Evolutionary conservation across 1,284 basidiomycete species (phyloP).

Genomic region (Austropuccinia psidii): DNA sequence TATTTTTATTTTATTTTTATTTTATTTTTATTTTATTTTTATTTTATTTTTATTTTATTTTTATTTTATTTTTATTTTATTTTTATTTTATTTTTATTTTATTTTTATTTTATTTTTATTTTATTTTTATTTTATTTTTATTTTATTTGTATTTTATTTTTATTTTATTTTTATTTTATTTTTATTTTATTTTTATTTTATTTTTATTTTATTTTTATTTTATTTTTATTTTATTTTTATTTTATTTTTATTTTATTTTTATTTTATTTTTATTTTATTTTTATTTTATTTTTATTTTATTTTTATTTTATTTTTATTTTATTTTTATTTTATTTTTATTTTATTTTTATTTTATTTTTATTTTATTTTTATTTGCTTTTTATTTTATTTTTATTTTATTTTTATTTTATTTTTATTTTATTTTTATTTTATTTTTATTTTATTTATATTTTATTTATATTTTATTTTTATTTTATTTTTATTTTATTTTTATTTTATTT

Average conservation of each 20-base stretch:
- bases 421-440: not conserved
- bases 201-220: not conserved
- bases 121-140: not conserved
- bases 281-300: not conserved
- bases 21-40: not conserved
- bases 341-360: not conserved
- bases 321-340: not conserved
- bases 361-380: not conserved
- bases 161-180: not conserved
- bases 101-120: not conserved
- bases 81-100: not conserved
- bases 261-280: not conserved
- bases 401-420: not conserved
- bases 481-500: not conserved
- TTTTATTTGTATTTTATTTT: not conserved
- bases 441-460: not conserved
- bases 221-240: not conserved
- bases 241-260: not conserved
- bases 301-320: not conserved
- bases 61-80: not conserved
- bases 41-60: not conserved
- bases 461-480: not conserved
- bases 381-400: not conserved
- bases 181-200: not conserved
- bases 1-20: too few species aligned